phyloP scores from a whole-genome alignment of 345 rosid species.

The Toxicodendron radicans region DNA sequence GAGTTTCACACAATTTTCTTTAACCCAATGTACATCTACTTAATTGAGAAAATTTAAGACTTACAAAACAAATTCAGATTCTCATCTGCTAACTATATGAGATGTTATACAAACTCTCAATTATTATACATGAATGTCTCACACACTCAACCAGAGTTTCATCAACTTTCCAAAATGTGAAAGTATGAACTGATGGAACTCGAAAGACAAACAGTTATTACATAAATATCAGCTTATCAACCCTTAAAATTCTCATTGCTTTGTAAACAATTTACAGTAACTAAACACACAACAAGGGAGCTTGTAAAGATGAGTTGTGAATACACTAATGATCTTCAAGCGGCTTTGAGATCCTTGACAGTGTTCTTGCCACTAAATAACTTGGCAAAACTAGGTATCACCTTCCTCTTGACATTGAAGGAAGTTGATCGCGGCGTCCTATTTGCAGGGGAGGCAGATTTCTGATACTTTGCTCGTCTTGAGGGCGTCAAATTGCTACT shows the following conservation, averaged over 20 bases:
- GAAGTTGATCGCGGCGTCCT: slow-evolving; percentile 40
- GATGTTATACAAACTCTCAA: background rate
- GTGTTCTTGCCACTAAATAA: slow-evolving; percentile 46
- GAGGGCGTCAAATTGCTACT: slow-evolving; percentile 40
- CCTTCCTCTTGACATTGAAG: slow-evolving; percentile 53
- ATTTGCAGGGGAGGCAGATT: slow-evolving; percentile 48
- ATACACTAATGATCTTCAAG: background rate
- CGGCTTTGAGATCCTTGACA: slow-evolving; percentile 18
- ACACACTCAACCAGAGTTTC: background rate
- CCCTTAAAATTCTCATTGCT: background rate
- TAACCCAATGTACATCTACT: too few relatives aligned
- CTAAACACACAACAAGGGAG: background rate
- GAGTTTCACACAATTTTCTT: too few relatives aligned
- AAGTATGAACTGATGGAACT: background rate
- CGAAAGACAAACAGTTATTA: slow-evolving; percentile 14
- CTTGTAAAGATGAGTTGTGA: background rate
- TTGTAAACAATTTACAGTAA: too few relatives aligned
- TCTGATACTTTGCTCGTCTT: slow-evolving; percentile 38
- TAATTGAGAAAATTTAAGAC: too few relatives aligned
- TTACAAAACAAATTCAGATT: too few relatives aligned
- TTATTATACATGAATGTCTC: slow-evolving; percentile 12
- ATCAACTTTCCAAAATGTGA: background rate
- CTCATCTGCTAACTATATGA: too few relatives aligned
- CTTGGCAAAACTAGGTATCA: slow-evolving; percentile 57
- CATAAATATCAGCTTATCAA: background rate